These are phyloP conservation scores for Symbiodinium natans DNA, from an alignment of 73 alveolate species.

Conservation along the genomic window DNA sequence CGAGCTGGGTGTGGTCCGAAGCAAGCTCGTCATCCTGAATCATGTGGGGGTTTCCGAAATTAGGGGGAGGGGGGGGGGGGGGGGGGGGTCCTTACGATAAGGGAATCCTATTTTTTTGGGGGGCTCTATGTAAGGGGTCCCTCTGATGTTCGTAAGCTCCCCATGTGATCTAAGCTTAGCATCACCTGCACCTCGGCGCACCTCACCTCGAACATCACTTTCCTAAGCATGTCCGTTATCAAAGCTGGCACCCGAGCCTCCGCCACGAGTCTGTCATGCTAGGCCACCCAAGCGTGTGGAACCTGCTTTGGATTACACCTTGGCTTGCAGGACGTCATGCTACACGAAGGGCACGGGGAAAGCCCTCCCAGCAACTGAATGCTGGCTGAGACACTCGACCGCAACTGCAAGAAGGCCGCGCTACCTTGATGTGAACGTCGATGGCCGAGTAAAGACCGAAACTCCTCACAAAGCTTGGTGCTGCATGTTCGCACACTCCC, in stretches of 20 bases:
- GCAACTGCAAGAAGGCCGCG: not conserved
- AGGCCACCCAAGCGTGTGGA: not conserved
- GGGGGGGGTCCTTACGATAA: too few species aligned
- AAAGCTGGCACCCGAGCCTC: not conserved
- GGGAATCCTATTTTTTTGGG: too few species aligned
- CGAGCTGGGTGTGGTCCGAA: not conserved
- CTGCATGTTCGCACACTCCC: not conserved
- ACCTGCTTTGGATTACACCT: not conserved
- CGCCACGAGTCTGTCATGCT: not conserved
- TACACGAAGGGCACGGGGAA: too few species aligned
- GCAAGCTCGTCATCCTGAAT: not conserved
- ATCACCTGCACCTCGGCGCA: too few species aligned
- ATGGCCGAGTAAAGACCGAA: not conserved
- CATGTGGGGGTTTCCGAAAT: too few species aligned
- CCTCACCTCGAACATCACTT: not conserved
- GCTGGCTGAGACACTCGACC: not conserved
- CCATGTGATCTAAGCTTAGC: too few species aligned
- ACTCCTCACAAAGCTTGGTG: not conserved
- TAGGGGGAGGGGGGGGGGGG: too few species aligned
- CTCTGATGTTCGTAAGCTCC: too few species aligned
- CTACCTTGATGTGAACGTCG: not conserved
- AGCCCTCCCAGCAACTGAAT: not conserved
- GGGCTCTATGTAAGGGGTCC: too few species aligned
- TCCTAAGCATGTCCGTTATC: not conserved
- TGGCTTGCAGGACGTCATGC: not conserved